Conservation (phyloP, 345 rosid species). For the Eucalyptus grandis region DNA sequence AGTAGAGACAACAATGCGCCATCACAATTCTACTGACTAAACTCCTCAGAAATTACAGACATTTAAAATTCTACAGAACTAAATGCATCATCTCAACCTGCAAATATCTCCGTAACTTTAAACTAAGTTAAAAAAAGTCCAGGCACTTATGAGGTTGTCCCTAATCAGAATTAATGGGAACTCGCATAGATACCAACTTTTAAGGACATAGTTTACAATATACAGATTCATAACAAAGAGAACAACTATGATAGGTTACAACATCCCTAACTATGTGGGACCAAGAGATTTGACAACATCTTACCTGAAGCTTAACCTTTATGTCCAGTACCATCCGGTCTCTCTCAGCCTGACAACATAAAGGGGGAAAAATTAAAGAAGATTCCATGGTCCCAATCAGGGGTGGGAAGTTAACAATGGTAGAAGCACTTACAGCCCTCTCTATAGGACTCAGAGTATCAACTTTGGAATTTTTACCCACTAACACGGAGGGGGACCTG, state of each 20-base stretch:
- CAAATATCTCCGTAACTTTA: not conserved
- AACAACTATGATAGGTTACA: not conserved
- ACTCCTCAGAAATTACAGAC: not conserved
- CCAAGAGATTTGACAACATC: not conserved
- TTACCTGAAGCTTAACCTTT: conserved; percentile 93
- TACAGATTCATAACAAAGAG: not conserved
- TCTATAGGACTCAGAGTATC: conserved; percentile 76
- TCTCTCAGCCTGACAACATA: conserved; percentile 64
- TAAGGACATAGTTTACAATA: not conserved
- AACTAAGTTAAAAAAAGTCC: not conserved
- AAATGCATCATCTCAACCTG: not conserved
- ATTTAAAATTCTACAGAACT: not conserved
- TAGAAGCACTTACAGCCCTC: conserved; percentile 81
- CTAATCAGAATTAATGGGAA: not conserved
- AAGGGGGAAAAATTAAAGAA: not conserved
- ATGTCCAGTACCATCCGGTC: conserved; percentile 99
- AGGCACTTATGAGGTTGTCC: not conserved
- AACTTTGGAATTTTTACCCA: conserved; percentile 41
- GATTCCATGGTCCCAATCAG: not conserved
- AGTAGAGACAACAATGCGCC: not conserved
- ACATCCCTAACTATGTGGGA: not conserved
- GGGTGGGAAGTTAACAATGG: not conserved
- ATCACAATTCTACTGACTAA: not conserved
- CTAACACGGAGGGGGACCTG: conserved; percentile 66
- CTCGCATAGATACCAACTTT: not conserved